Evolutionary conservation across 305 asterid genomes (phyloP).

Genomic region (Withania somnifera): DNA sequence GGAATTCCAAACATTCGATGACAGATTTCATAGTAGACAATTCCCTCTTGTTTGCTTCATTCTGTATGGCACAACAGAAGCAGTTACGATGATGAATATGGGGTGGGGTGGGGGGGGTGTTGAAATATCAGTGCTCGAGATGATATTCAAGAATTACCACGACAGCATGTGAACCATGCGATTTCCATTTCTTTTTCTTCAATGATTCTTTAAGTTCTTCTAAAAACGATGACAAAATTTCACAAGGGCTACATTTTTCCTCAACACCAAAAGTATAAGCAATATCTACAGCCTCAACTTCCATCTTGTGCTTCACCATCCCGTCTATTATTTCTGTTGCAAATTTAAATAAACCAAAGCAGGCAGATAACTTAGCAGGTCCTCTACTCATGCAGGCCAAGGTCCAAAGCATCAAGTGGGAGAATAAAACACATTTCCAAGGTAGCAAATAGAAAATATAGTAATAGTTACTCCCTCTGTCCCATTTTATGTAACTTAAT

Average conservation of each 20-base stretch:
- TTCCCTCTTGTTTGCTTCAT: slow-evolving; percentile 56
- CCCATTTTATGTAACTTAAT: too few species aligned
- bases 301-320: slow-evolving; percentile 53
- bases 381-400: not conserved
- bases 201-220: slow-evolving; percentile 39
- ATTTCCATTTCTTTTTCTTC: slow-evolving; percentile 31
- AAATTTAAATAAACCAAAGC: not conserved
- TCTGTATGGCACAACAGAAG: slow-evolving; percentile 28
- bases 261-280: slow-evolving; percentile 53
- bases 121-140: not conserved
- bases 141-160: slow-evolving; percentile 20
- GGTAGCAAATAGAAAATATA: not conserved
- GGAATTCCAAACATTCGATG: slow-evolving; percentile 45
- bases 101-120: not conserved
- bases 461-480: not conserved
- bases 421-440: not conserved
- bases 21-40: slow-evolving; percentile 44
- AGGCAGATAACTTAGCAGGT: not conserved
- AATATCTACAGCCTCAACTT: slow-evolving; percentile 63
- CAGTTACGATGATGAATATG: not conserved
- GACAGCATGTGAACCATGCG: slow-evolving; percentile 31
- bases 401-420: not conserved
- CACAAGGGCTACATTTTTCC: slow-evolving; percentile 41
- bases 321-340: slow-evolving; percentile 51
- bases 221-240: slow-evolving; percentile 44